Conservation (phyloP, 164 flowering plant species). For the Malania oleifera region DNA sequence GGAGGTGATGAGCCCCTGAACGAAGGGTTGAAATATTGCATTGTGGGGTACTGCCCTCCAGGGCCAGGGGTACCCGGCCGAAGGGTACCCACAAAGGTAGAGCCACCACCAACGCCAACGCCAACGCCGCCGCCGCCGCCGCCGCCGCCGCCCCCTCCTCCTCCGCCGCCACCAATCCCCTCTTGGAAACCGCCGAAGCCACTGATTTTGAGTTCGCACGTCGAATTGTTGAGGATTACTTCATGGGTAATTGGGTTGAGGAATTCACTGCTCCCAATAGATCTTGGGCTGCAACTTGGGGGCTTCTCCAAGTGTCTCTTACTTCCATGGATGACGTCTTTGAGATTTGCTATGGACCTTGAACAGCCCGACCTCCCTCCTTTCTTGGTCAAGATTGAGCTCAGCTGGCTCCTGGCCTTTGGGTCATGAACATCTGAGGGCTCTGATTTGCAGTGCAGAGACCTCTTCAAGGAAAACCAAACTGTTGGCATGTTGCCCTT, state of each 20-base stretch:
- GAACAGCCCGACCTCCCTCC: constrained; percentile 88
- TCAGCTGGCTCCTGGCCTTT: constrained; percentile 52
- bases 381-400: constrained; percentile 59
- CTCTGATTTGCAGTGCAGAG: constrained; percentile 87
- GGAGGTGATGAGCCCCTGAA: constrained; percentile 40
- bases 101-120: constrained; percentile 23
- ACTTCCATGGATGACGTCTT: constrained; percentile 92
- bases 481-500: constrained; percentile 63
- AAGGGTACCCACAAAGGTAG: constrained; percentile 75
- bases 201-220: constrained; percentile 86
- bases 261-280: constrained; percentile 93
- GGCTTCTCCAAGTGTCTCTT: constrained; percentile 77
- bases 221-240: constrained; percentile 77
- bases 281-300: constrained; percentile 86
- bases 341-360: constrained; percentile 92
- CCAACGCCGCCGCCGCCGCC: constrained; percentile 21
- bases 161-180: constrained; percentile 20
- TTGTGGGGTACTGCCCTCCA: constrained; percentile 60
- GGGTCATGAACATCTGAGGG: constrained; percentile 86
- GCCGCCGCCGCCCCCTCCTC: constrained; percentile 17
- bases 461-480: constrained; percentile 80
- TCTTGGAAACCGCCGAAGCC: constrained; percentile 45
- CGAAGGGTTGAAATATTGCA: constrained; percentile 55
- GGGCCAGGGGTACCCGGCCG: constrained; percentile 97
- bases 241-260: constrained; percentile 91